Evolutionary conservation across 2,329 filamentous ascomycete genomes (phyloP).

Genomic region (Trichoderma cornu-damae): DNA sequence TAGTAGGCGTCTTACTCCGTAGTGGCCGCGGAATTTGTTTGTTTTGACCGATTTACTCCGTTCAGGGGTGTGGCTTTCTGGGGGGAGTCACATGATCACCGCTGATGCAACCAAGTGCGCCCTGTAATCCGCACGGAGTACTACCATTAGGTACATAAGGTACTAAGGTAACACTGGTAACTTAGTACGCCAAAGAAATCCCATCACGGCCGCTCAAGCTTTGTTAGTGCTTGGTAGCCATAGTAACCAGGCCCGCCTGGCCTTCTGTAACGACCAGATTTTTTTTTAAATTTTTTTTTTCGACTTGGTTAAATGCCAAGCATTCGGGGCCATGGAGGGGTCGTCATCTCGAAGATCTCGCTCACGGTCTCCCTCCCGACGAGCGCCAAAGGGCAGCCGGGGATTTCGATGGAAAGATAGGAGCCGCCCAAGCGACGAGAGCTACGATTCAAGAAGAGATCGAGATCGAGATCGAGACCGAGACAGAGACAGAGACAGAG

Average conservation of each 20-base stretch:
- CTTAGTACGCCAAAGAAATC: not conserved
- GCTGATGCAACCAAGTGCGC: not conserved
- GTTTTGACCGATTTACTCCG: not conserved
- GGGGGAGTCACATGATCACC: not conserved
- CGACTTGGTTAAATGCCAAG: not conserved
- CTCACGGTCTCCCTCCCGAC: conserved; percentile 27
- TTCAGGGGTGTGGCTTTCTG: not conserved
- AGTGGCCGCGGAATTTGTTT: not conserved
- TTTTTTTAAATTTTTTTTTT: not conserved
- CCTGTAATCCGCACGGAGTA: not conserved
- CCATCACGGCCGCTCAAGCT: not conserved
- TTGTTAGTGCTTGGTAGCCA: not conserved
- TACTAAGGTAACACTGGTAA: too few species aligned
- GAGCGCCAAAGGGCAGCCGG: conserved; percentile 27
- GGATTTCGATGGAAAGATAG: conserved; percentile 59
- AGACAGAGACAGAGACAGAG: too few species aligned
- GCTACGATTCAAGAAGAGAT: conserved; percentile 30
- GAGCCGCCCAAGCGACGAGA: conserved; percentile 44
- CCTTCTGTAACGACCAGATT: not conserved
- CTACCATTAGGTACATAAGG: too few species aligned
- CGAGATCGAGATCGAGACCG: conserved; percentile 29
- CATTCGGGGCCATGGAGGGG: conserved; percentile 24
- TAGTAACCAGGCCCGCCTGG: not conserved
- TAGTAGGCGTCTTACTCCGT: too few species aligned
- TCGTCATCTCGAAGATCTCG: conserved; percentile 24